Percentiles rank a stretch among this genome's conserved stretches.
phyloP scores from a whole-genome alignment of 2,329 filamentous ascomycete genomes.

The Dactylellina haptotyla region DNA sequence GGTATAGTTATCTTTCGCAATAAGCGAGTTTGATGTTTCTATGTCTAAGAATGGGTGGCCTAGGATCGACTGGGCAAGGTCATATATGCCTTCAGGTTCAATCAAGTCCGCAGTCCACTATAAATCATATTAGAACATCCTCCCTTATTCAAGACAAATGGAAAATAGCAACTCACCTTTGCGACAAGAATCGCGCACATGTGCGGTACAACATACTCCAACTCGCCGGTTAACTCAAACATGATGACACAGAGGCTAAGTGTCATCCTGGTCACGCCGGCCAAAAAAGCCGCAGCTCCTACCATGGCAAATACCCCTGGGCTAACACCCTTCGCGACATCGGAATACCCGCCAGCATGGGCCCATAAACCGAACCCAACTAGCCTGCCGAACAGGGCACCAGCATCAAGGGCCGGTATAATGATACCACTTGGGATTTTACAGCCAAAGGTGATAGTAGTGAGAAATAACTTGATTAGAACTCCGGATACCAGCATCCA shows the following conservation, averaged over 20 bases:
- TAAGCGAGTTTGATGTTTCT: constrained; percentile 64
- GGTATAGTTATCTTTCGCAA: constrained; percentile 61
- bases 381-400: constrained; percentile 69
- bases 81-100: constrained; percentile 68
- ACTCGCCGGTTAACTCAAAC: constrained; percentile 71
- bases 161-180: constrained; percentile 60
- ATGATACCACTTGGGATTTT: constrained; percentile 72
- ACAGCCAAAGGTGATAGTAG: constrained; percentile 70
- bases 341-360: neutral
- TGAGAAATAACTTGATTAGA: constrained; percentile 68
- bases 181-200: constrained; percentile 71
- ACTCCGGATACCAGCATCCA: constrained; percentile 67
- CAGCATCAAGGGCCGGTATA: constrained; percentile 70
- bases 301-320: constrained; percentile 72
- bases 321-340: constrained; percentile 61
- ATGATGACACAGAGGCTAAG: constrained; percentile 70
- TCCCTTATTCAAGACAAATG: neutral
- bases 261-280: constrained; percentile 70
- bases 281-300: constrained; percentile 69
- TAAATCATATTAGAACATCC: neutral
- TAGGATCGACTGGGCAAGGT: constrained; percentile 70
- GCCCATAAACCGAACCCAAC: constrained; percentile 61
- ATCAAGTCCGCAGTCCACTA: constrained; percentile 68
- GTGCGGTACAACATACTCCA: constrained; percentile 69
- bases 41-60: constrained; percentile 70